Evolutionary conservation across 169 alveolate genomes (phyloP).

Genomic region (Eimeria falciformis): DNA sequence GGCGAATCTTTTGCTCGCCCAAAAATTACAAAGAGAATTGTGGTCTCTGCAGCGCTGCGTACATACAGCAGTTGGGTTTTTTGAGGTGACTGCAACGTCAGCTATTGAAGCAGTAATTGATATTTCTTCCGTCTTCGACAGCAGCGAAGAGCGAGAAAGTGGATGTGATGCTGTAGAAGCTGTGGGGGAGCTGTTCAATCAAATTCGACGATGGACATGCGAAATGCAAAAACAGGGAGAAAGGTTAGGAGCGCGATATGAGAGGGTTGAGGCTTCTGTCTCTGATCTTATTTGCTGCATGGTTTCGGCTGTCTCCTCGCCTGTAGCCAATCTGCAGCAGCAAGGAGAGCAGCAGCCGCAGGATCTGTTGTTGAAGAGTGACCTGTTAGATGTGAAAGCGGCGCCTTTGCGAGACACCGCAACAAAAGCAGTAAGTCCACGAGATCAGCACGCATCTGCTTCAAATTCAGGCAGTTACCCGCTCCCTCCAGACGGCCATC

Average conservation of each 20-base stretch:
- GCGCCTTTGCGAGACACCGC: not conserved
- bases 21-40: not conserved
- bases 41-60: conserved; percentile 23
- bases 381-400: not conserved
- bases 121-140: not conserved
- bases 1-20: not conserved
- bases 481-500: not conserved
- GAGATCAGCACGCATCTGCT: not conserved
- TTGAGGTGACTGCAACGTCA: conserved; percentile 23
- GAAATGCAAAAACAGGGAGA: conserved; percentile 31
- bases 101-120: conserved; percentile 13
- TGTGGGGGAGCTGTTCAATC: conserved; percentile 10
- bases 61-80: conserved; percentile 6
- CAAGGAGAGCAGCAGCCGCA: conserved; percentile 6
- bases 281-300: conserved; percentile 3
- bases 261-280: not conserved
- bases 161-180: conserved; percentile 30
- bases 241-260: conserved; percentile 9
- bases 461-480: not conserved
- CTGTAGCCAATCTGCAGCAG: not conserved
- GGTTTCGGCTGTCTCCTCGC: not conserved
- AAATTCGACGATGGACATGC: not conserved
- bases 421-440: not conserved
- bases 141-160: not conserved
- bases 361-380: not conserved